Evolutionary conservation across 257 asterid species (phyloP).

Genomic region (Solanum medicagineum): DNA sequence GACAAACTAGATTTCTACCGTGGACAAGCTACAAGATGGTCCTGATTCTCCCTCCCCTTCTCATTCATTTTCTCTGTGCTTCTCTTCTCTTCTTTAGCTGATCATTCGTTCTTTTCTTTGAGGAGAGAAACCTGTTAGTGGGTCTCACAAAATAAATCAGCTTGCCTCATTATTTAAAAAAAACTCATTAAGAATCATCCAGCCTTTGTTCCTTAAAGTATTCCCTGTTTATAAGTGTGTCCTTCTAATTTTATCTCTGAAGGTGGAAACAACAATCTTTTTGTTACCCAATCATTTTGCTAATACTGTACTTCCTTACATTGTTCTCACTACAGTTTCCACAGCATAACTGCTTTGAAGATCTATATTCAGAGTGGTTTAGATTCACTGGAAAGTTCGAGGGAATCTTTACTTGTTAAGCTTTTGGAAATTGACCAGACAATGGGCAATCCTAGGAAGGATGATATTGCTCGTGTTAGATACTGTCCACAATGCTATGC

Average conservation of each 20-base stretch:
- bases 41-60: not conserved
- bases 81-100: not conserved
- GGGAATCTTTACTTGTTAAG: slow-evolving; percentile 58
- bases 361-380: slow-evolving; percentile 78
- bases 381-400: slow-evolving; percentile 70
- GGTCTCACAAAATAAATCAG: not conserved
- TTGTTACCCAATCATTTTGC: not conserved
- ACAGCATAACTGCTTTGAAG: slow-evolving; percentile 51
- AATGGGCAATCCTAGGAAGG: slow-evolving; percentile 77
- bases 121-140: not conserved
- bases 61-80: not conserved
- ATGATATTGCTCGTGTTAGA: slow-evolving; percentile 72
- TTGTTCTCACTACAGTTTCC: slow-evolving; percentile 44
- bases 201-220: not conserved
- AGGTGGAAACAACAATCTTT: not conserved
- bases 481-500: slow-evolving; percentile 64
- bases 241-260: not conserved
- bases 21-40: not conserved
- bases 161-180: not conserved
- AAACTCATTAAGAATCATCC: not conserved
- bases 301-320: not conserved
- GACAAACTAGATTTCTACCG: not conserved
- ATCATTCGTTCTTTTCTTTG: not conserved
- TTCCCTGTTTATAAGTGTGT: not conserved
- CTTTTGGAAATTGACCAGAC: slow-evolving; percentile 73